Base-by-base conservation (phyloP, 148 eudicot genomes). In the Camellia japonica region DNA sequence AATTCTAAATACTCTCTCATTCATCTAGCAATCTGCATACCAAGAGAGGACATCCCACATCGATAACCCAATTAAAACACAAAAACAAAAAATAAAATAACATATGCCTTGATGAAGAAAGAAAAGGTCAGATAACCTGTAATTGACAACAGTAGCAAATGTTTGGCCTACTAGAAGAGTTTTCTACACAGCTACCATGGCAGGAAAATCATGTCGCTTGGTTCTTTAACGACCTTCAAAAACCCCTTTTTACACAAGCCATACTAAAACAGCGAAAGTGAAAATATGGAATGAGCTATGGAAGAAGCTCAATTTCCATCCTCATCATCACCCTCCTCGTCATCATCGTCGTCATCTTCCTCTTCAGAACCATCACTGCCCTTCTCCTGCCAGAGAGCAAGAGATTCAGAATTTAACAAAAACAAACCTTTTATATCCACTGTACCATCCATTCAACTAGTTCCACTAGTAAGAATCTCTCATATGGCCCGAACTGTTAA, bases 311-410 rank as follows among this genome's bases (percentile, higher is more conserved):
- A 82, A 51, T 75, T 82, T 49, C 63, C 80, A 54, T 84, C 86
- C 38, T 64, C 91, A 14, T 89, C 91, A 19, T 87, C 87, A 13
- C 83, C 88, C 5, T 87, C 89, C 23, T 69, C 79, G 70, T 83
- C 89, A 0, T 89, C 93, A 2, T 86, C 92, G 1, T 76, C 83
- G 4, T 84, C 84, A 7, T 82, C 85, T 0, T 85, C 87, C 3
- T 85, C 87, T 68, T 85, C 82, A 18, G 71, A 59, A 38, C 68
- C 83, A 65, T 84, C 86, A 43, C 69, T 61, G 52, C 79, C 94
- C 80, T 85, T 84, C 20, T 47, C 87, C 84, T 88, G 79, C 82
- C 76, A 79, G 49, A 78, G 7, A 23, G n/a, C 18, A 51, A 65
- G 30, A 49, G 2, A 72, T 38, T 38, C 59, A 67, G 9, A 38